Base-by-base conservation (phyloP, 352 stramenopile species). In the Thraustotheca clavata region DNA sequence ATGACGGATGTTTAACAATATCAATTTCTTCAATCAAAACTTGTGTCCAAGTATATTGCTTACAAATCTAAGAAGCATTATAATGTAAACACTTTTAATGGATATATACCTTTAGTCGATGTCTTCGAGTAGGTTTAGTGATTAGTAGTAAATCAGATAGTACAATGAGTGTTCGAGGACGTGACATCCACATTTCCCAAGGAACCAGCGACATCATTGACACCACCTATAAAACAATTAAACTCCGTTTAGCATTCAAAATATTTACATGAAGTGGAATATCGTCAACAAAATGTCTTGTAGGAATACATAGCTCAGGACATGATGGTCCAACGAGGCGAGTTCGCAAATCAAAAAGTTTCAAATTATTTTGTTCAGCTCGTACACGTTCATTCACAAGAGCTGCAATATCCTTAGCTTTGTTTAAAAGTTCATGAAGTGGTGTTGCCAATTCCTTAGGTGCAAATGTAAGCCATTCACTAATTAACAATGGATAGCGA, bases 141-240 rank as follows among this genome's bases (percentile, higher is more conserved):
- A 89, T 83, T 43, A 89, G 49, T 11, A 89, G 62, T 54, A 77
- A 76, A 22, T 89, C 78, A 12, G 80, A 89, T 5, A 89, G 68
- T 54, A 89, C 36, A 16, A 89, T 76, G 29, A 89, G 68, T 7
- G 70, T 75, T 39, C 62, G 33, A 43, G 74, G 54, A 72, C 68
- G 31, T 62, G 72, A 34, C 60, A 55, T 55, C 43, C 46, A 48
- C 67, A 69, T 4, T 67, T 26, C 22, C 52, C 54, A 39, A 16
- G 68, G 39, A 3, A 60, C 27, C 3, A 62, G 29, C 35, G 12
- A 46, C 6, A 61, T 34, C 8, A 33, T 26, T 36, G 63, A 49
- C 24, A 65, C 24, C 35, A 68, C 49, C 7, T 65, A 24, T 2
- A 20, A 40, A 11, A 35, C 35, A 12, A 33, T 36, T 41, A 8